Evolutionary conservation across 768 basidiomycete genomes (phyloP).

Genomic region (Trametes cingulata): DNA sequence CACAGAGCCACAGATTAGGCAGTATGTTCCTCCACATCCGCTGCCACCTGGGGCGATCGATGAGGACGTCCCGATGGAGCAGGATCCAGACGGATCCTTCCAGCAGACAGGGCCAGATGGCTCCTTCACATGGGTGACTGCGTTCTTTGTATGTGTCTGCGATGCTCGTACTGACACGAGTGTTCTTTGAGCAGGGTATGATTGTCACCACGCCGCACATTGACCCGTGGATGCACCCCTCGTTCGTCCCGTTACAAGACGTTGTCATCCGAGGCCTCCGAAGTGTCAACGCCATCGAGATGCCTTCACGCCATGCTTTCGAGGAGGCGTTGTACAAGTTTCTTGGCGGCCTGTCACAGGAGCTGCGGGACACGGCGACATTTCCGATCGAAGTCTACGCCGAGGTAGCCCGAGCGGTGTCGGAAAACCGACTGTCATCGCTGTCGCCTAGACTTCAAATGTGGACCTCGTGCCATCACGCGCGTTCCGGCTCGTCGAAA

Average conservation of each 20-base stretch:
- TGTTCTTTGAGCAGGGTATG: constrained; percentile 38
- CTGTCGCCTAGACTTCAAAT: constrained; percentile 45
- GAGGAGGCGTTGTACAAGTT: constrained; percentile 52
- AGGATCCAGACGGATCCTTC: constrained; percentile 21
- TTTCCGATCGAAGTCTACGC: constrained; percentile 57
- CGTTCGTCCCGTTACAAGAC: constrained; percentile 62
- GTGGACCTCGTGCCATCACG: constrained; percentile 62
- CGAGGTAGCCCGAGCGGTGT: constrained; percentile 49
- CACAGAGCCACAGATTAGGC: constrained; percentile 29
- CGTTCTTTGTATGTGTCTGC: not conserved
- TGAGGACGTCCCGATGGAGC: constrained; percentile 27
- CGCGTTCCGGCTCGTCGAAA: constrained; percentile 61
- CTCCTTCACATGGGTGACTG: constrained; percentile 44
- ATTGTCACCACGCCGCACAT: constrained; percentile 43
- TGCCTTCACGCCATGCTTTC: constrained; percentile 57
- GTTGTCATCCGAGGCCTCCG: constrained; percentile 55
- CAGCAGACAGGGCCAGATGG: constrained; percentile 30
- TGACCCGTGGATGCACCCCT: constrained; percentile 60
- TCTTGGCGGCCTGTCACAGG: constrained; percentile 49
- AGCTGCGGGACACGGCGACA: constrained; percentile 61
- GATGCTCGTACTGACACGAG: constrained; percentile 26
- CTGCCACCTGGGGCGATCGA: constrained; percentile 20
- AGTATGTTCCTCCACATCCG: constrained; percentile 29
- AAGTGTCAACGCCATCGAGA: constrained; percentile 54
- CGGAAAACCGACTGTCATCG: constrained; percentile 33